Evolutionary conservation across 345 rosid species (phyloP).

Genomic region (Gossypium raimondii): DNA sequence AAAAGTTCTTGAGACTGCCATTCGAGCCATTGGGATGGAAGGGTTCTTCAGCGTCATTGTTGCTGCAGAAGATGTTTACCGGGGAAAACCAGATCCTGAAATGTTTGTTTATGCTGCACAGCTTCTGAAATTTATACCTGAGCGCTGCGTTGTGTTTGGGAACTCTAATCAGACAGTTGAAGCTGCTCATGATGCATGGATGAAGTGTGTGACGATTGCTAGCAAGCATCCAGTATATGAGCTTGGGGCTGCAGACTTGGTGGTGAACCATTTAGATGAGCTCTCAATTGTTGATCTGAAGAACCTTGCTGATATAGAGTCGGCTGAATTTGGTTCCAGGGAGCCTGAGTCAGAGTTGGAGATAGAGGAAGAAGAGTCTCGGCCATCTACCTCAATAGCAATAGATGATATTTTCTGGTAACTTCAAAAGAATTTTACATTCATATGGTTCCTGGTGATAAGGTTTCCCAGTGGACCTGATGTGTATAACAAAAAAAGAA

Average conservation of each 20-base stretch:
- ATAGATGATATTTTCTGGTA: constrained; percentile 77
- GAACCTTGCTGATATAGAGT: constrained; percentile 75
- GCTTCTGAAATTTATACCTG: constrained; percentile 83
- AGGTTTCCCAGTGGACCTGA: neutral
- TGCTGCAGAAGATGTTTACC: constrained; percentile 81
- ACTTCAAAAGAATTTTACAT: constrained; percentile 44
- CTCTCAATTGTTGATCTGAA: constrained; percentile 88
- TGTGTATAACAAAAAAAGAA: constrained; percentile 18
- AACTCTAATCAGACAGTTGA: constrained; percentile 90
- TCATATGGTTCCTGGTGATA: constrained; percentile 26
- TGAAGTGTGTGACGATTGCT: constrained; percentile 97
- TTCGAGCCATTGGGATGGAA: constrained; percentile 56
- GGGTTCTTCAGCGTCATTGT: constrained; percentile 65
- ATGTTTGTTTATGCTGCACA: constrained; percentile 85
- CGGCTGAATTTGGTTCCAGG: constrained; percentile 49
- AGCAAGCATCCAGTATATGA: constrained; percentile 93
- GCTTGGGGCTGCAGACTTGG: constrained; percentile 91
- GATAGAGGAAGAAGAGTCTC: constrained; percentile 51
- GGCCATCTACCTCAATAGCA: constrained; percentile 34
- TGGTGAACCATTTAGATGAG: constrained; percentile 71
- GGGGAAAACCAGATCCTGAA: constrained; percentile 97
- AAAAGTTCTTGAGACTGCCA: constrained; percentile 66
- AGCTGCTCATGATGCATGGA: constrained; percentile 89
- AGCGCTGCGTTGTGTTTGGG: constrained; percentile 93
- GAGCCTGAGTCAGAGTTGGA: constrained; percentile 73